Conservation (phyloP, 2,329 filamentous ascomycete genomes). For the Fusarium annulatum region DNA sequence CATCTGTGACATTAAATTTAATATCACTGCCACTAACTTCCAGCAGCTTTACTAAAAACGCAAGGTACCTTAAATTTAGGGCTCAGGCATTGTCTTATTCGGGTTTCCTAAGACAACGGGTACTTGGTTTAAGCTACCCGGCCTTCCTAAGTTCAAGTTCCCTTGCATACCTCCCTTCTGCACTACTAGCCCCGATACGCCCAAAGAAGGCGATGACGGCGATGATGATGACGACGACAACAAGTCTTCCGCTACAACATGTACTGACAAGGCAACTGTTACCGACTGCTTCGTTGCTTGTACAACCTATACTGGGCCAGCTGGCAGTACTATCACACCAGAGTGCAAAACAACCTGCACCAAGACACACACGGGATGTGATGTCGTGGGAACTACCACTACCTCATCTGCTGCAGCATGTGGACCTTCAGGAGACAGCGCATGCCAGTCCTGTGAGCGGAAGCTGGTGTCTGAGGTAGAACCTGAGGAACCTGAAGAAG, state of each 20-base stretch:
- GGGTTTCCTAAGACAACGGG: background rate
- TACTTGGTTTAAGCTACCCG: background rate
- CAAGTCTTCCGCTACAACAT: background rate
- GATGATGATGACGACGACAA: background rate
- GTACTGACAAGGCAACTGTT: constrained; percentile 21
- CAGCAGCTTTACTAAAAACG: too few relatives aligned
- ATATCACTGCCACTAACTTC: too few relatives aligned
- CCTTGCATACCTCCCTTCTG: constrained; percentile 28
- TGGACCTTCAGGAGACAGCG: background rate
- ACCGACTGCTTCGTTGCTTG: constrained; percentile 33
- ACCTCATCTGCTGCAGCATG: constrained; percentile 2
- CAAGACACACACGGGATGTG: constrained; percentile 23
- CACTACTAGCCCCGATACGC: background rate
- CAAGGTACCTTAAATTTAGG: background rate
- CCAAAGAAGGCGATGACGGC: background rate
- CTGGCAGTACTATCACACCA: background rate
- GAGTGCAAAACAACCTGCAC: constrained; percentile 26
- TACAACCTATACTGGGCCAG: constrained; percentile 20
- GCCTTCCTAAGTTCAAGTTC: constrained; percentile 18
- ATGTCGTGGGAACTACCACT: constrained; percentile 10
- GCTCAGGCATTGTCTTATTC: constrained; percentile 16
- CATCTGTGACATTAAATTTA: too few relatives aligned
- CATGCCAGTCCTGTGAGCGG: background rate
- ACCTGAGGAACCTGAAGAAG: too few relatives aligned
- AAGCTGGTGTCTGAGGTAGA: background rate